Evolutionary conservation across 208 protist genomes (phyloP), one percentile per base, ranked within the genome.

Genomic region (Leishmania martiniquensis): DNA sequence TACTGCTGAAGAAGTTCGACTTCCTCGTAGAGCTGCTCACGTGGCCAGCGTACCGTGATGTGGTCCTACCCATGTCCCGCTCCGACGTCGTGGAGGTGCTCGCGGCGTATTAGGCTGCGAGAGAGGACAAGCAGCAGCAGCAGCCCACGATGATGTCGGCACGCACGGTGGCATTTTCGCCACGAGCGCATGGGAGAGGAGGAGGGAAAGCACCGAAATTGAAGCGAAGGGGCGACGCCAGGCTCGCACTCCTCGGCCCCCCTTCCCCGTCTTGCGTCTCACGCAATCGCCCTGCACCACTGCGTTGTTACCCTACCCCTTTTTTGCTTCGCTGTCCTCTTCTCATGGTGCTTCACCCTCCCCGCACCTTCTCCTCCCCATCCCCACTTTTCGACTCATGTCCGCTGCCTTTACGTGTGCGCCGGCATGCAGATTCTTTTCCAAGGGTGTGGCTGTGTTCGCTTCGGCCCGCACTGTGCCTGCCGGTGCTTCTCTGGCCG

Each of bases 1-100:
- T 96, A 54, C 69, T 97, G 13, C 72, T 93, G 66, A 88, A 89
- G 69, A 96, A 96, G 78, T 88, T 95, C 42, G 88, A 89, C 67
- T 93, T 95, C 70, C 39, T 97, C 13, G 75, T 52, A 45, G 45
- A 82, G 77, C 70, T 97, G 63, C 79, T 95, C 1, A 65, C 60
- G 42, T 95, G 86, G 87, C 79, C 91, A 0, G 70, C 88, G 67
- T 96, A 96, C 75, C 74, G 76, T 37, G 87, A 82, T 49, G 77
- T 96, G 20, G 25, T 69, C 34, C 29, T 89, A 72, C 67, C 80
- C 7, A 76, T 95, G 32, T 76, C 78, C 12, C 82, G 88, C 20
- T 25, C 62, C 0, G 87, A 93, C 49, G 82, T 96, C 3, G 54
- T 75, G 9, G 83, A 52, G 0, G 82, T 95, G 54, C 82, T 96